Conservation (phyloP, 2,329 filamentous ascomycete species). For the Westerdykella ornata region DNA sequence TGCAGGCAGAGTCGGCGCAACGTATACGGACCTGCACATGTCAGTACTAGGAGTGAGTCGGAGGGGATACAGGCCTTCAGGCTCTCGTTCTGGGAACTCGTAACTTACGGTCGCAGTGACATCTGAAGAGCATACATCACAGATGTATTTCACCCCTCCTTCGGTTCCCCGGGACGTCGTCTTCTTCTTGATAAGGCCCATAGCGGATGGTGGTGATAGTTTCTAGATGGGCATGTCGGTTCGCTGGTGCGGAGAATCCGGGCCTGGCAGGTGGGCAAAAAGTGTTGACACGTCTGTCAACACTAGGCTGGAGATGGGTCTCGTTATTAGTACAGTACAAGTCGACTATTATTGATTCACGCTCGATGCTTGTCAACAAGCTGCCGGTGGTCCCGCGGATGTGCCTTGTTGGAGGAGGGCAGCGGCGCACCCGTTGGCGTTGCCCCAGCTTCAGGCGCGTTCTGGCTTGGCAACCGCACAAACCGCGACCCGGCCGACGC, state of each 20-base stretch:
- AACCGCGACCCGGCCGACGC: neutral
- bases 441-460: neutral
- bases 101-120: constrained; percentile 88
- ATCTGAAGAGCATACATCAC: constrained; percentile 92
- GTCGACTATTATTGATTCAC: no score
- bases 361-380: no score
- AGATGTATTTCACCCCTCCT: constrained; percentile 77
- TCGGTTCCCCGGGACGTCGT: constrained; percentile 78
- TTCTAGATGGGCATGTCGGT: no score
- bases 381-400: no score
- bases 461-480: neutral
- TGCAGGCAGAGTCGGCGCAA: constrained; percentile 75
- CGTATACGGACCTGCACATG: constrained; percentile 74
- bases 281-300: no score
- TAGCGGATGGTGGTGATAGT: constrained; percentile 35
- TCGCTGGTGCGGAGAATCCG: no score
- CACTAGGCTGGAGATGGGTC: no score
- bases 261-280: no score
- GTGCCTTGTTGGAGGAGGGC: no score
- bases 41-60: neutral
- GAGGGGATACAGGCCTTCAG: constrained; percentile 1
- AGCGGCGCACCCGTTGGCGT: neutral
- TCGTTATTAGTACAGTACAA: no score
- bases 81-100: neutral
- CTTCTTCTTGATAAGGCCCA: constrained; percentile 97